A percentile compares a stretch with the other conserved stretches of the same genome.
These are phyloP conservation scores for Corymbia citriodora DNA, from an alignment of 441 rosid genomes.

Conservation along the genomic window DNA sequence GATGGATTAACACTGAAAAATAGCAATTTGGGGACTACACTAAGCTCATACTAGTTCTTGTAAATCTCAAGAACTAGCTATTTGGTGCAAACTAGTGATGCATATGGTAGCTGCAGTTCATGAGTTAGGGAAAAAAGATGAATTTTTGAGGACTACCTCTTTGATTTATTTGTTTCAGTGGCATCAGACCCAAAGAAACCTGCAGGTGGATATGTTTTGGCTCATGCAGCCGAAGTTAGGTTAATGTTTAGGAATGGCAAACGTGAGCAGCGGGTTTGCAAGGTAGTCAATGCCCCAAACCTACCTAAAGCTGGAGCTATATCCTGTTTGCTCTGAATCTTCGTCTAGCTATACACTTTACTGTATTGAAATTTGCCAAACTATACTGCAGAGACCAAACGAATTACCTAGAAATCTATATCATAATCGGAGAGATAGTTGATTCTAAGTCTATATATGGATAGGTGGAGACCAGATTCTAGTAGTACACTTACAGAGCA, in stretches of 20 bases:
- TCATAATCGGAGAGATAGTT: neutral
- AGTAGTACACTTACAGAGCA: no score
- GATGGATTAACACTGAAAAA: neutral
- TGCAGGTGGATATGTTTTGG: slow-evolving; percentile 93
- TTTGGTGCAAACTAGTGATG: neutral
- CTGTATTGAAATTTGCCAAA: neutral
- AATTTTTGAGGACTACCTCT: neutral
- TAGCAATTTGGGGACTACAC: neutral
- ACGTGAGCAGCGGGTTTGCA: slow-evolving; percentile 91
- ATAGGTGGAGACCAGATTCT: neutral
- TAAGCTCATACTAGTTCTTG: neutral
- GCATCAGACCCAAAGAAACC: slow-evolving; percentile 96
- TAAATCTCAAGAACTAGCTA: neutral
- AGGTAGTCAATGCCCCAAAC: slow-evolving; percentile 90
- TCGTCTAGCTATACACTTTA: neutral
- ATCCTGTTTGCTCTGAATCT: slow-evolving; percentile 36
- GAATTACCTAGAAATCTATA: neutral
- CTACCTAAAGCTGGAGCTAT: slow-evolving; percentile 93
- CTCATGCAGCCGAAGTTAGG: slow-evolving; percentile 85
- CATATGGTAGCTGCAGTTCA: neutral
- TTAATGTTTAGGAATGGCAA: slow-evolving; percentile 92
- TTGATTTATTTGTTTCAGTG: slow-evolving; percentile 39
- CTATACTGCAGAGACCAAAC: neutral
- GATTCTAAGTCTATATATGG: no score
- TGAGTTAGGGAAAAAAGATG: neutral